Percentiles rank a stretch among this genome's conserved stretches.
Evolutionary conservation across 495 filamentous ascomycete genomes (phyloP).

Genomic region (Pseudotulostoma volvatum): DNA sequence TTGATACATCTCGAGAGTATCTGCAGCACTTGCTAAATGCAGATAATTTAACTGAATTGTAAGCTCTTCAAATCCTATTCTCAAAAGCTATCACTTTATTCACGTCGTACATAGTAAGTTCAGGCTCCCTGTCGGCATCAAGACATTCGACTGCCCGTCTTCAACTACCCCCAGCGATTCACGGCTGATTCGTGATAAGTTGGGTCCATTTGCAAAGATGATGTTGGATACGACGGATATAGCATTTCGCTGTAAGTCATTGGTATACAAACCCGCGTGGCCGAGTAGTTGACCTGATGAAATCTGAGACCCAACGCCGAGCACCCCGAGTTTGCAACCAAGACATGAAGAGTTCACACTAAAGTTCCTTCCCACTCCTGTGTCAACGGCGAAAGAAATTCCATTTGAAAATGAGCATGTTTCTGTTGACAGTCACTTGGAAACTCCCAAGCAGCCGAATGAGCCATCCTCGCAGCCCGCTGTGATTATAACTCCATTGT

Average conservation of each 20-base stretch:
- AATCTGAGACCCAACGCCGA: constrained; percentile 27
- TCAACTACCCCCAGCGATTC: background rate
- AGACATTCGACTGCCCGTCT: constrained; percentile 9
- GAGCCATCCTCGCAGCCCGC: constrained; percentile 12
- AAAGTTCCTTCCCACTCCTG: constrained; percentile 6
- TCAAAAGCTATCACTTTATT: constrained; percentile 1
- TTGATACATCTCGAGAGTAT: constrained; percentile 39
- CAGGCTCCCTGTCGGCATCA: constrained; percentile 32
- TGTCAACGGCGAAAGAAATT: background rate
- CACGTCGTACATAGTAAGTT: constrained; percentile 43
- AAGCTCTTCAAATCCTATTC: constrained; percentile 19
- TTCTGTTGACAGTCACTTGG: background rate
- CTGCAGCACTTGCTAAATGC: constrained; percentile 53
- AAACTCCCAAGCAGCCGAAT: background rate
- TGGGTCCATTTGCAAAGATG: constrained; percentile 43
- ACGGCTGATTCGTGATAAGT: constrained; percentile 11
- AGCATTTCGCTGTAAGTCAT: constrained; percentile 36
- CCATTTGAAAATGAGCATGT: background rate
- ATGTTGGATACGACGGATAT: constrained; percentile 40
- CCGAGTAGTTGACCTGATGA: too few species aligned
- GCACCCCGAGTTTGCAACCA: constrained; percentile 12
- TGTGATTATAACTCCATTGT: constrained; percentile 22
- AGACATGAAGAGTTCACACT: constrained; percentile 10
- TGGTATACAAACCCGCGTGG: too few species aligned
- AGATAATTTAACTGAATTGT: constrained; percentile 58